Evolutionary conservation across 1,284 basidiomycete genomes (phyloP).

Genomic region (Cutaneotrichosporon mucoides): DNA sequence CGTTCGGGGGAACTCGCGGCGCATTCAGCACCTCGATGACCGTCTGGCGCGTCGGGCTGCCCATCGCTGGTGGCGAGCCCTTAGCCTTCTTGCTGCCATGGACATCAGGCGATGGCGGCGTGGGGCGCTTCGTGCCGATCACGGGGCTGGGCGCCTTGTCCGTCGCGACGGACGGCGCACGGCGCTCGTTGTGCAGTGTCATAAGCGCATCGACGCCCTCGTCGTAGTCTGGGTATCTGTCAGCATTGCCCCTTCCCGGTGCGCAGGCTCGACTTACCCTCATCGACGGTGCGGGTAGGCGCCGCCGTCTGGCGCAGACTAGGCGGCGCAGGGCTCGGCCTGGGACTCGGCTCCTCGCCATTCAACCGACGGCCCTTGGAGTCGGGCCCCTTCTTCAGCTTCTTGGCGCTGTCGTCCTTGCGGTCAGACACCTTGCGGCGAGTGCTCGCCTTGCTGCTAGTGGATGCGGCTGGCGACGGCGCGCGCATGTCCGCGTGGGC

Average conservation of each 20-base stretch:
- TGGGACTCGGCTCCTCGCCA: constrained; percentile 13
- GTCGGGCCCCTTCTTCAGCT: constrained; percentile 8
- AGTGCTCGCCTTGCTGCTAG: constrained; percentile 23
- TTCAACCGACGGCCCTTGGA: constrained; percentile 9
- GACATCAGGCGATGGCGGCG: constrained; percentile 28
- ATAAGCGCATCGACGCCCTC: constrained; percentile 49
- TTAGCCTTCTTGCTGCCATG: constrained; percentile 31
- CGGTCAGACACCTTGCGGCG: constrained; percentile 20
- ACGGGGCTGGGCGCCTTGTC: constrained; percentile 13
- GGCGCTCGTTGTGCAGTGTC: constrained; percentile 43
- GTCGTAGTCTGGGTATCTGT: constrained; percentile 41
- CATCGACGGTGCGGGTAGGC: constrained; percentile 36
- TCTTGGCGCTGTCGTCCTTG: background rate
- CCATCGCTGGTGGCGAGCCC: constrained; percentile 13
- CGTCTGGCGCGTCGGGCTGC: constrained; percentile 23
- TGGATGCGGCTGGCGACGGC: constrained; percentile 37
- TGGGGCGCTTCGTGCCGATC: constrained; percentile 27
- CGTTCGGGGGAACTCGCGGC: constrained; percentile 6
- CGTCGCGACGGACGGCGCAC: constrained; percentile 13
- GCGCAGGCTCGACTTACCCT: constrained; percentile 31
- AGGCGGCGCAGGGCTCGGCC: constrained; percentile 15
- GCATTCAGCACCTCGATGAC: constrained; percentile 45
- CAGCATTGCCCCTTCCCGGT: background rate
- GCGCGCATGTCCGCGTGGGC: constrained; percentile 24
- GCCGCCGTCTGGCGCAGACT: background rate